Base-by-base conservation (phyloP, 768 basidiomycete genomes). In the Xanthoconium stramineum region DNA sequence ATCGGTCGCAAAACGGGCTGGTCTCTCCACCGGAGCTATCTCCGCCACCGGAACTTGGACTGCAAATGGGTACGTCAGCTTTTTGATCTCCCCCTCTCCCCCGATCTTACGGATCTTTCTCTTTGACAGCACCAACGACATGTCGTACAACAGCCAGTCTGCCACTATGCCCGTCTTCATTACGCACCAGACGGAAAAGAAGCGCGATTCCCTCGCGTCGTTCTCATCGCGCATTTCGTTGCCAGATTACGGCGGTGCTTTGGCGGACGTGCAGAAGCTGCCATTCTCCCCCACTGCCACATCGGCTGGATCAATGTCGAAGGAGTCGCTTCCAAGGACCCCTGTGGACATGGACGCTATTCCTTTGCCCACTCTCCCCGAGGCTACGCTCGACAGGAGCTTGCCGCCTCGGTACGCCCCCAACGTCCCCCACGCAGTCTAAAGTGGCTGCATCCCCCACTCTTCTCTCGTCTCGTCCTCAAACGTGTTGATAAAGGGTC, bases 151-250 rank as follows among this genome's bases (percentile, higher is more conserved):
- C 30, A 32, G 59, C 43, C 59, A 57, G 39, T 58, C 61, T 46
- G 62, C 63, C 1, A 55, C 61, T 43, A 61, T 78, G 56, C 81
- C 82, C n/a, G 72, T 81, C 52, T 74, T 75, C 55, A 74, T 83
- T 42, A 76, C 77, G 54, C 72, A 72, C 30, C 75, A 75, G 47
- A 73, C 75, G 52, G 65, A 80, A 47, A 73, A 72, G 59, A 80
- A 78, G 61, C 79, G 75, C 50, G 78, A 79, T 55, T 81, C 81
- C 6, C 54, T 80, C 15, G 70, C 74, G 38, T 84, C 83, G 0
- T 74, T 80, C 66, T 76, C 78, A 8, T 71, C 71, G 32, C 73
- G 75, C 56, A 65, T 79, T 49, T 79, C 79, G 14, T 61, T 77
- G 63, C 69, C 58, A 8, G 80, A 78, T 39, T 75, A 71, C n/a